Evolutionary conservation across 306 rosid genomes (phyloP), one percentile per base, ranked within the genome.

Genomic region (Herpetospermum pedunculosum): DNA sequence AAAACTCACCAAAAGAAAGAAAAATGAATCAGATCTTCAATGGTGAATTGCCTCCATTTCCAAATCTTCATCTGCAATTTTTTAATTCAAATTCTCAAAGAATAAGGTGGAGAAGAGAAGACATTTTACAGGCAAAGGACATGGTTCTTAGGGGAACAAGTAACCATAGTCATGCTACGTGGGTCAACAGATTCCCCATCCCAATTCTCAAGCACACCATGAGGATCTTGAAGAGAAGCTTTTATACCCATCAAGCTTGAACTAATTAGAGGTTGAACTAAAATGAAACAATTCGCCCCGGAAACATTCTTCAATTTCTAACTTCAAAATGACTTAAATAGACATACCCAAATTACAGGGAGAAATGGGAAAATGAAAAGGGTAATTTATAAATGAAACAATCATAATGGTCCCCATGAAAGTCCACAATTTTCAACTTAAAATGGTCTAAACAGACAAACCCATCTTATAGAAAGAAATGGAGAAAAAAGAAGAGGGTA

Each of bases 181-280:
- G n/a, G n/a, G n/a, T n/a, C n/a, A n/a, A n/a, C n/a, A n/a, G n/a
- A n/a, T n/a, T n/a, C n/a, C n/a, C n/a, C n/a, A n/a, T n/a, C n/a
- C n/a, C n/a, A n/a, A n/a, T n/a, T n/a, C n/a, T n/a, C n/a, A n/a
- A n/a, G n/a, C n/a, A n/a, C n/a, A n/a, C n/a, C n/a, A n/a, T n/a
- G n/a, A n/a, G 98, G 98, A 88, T 92, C 98, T 81, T 46, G 76
- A 21, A 92, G 75, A 73, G 85, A 80, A 28, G 72, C 79, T 73
- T 88, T 92, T 77, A 92, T 87, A 25, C 82, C 83, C 90, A 92
- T 92, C 67, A n/a, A n/a, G n/a, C n/a, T n/a, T n/a, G n/a, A n/a
- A n/a, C n/a, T n/a, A n/a, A n/a, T n/a, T n/a, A 92, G 82, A 81
- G 98, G 97, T 90, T 90, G 92, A 55, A 92, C 98, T 92, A 80